Conservation (phyloP, 2,329 filamentous ascomycete genomes). For the Scedosporium dehoogii region DNA sequence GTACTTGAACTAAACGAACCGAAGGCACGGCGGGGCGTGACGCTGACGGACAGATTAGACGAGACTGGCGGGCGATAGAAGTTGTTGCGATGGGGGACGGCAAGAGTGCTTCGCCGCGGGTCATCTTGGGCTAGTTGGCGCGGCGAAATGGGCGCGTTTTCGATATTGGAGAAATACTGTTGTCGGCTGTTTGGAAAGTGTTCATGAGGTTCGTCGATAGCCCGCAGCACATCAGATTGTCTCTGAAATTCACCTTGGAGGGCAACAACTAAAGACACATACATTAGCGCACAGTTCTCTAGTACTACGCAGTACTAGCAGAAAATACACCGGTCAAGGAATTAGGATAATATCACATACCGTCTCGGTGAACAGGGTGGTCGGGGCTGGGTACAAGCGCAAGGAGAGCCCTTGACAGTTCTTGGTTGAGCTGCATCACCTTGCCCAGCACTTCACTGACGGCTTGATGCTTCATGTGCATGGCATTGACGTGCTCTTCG, state of each 20-base stretch:
- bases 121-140: slow-evolving; percentile 82
- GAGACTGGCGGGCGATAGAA: slow-evolving; percentile 71
- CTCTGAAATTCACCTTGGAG: slow-evolving; percentile 52
- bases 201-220: slow-evolving; percentile 56
- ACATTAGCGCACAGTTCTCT: not conserved
- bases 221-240: slow-evolving; percentile 46
- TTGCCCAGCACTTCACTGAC: slow-evolving; percentile 72
- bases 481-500: slow-evolving; percentile 71
- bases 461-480: slow-evolving; percentile 72
- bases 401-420: slow-evolving; percentile 67
- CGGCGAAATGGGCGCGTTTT: slow-evolving; percentile 75
- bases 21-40: slow-evolving; percentile 67
- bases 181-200: slow-evolving; percentile 53
- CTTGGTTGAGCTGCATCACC: slow-evolving; percentile 67
- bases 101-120: slow-evolving; percentile 59
- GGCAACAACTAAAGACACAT: slow-evolving; percentile 32
- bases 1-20: slow-evolving; percentile 71
- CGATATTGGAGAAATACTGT: slow-evolving; percentile 52
- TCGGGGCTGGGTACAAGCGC: slow-evolving; percentile 62
- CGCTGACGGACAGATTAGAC: slow-evolving; percentile 69
- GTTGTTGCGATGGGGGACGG: slow-evolving; percentile 48
- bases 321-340: not conserved
- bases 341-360: slow-evolving; percentile 37
- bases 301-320: not conserved
- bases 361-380: slow-evolving; percentile 68